Evolutionary conservation across 495 filamentous ascomycete genomes (phyloP), one percentile per base, ranked within the genome.

Genomic region (Penicillium maclennaniae): DNA sequence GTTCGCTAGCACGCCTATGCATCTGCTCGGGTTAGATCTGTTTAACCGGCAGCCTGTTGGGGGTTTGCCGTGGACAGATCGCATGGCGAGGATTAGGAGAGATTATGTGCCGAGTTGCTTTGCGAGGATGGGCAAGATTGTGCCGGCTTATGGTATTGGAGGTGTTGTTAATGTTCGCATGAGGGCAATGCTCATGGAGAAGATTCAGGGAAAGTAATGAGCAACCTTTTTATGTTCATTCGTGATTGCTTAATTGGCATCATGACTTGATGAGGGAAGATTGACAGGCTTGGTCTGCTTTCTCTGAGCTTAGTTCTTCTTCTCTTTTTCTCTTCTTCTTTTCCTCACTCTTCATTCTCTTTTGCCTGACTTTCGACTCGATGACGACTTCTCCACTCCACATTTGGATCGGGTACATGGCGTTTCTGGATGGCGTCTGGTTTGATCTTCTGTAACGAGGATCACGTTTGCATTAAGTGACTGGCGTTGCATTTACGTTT

Each of bases 121-220:
- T 61, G 92, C 92, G 57, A 76, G 93, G 45, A 88, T 97, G 75
- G 88, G 87, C 38, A 84, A 93, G 72, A 96, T 97, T 60, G 80
- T 97, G 23, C 92, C 93, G 44, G 92, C 92, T 16, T 97, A 96
- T 79, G 92, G 92, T 25, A 74, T 96, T 41, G 92, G 92, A 1
- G 92, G 92, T 3, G 91, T 96, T 42, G 87, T 91, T 4, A 97
- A 97, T 77, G 76, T 79, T 45, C 79, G 84, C 56, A 75, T 96
- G 45, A 80, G 92, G 60, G 76, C 73, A 66, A 66, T 58, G 41
- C 57, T 84, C 66, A 82, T 88, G 77, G 71, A 65, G 56, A 63
- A 51, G 44, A 41, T 84, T 47, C 77, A 83, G 65, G 65, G 59
- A 41, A 23, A 46, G 7, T 49, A 12, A 40, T 48, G 48, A 49